phyloP scores from a whole-genome alignment of 148 eudicot genomes.

The Agrostemma githago region DNA sequence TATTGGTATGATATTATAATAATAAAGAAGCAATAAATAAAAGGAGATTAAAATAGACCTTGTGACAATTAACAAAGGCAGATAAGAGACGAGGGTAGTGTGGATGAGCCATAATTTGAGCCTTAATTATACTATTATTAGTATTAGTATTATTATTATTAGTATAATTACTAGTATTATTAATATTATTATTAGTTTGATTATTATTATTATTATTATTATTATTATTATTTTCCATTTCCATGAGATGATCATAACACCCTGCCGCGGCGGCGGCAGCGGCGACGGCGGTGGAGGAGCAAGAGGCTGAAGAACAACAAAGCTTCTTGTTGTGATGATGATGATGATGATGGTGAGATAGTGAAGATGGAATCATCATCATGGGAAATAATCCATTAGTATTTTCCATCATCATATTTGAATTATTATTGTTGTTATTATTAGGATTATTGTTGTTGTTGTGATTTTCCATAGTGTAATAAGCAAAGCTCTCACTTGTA shows the following conservation, averaged over 20 bases:
- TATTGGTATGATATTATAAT: no score
- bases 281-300: constrained; percentile 14
- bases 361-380: constrained; percentile 43
- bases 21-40: background rate
- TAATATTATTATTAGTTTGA: constrained; percentile 1
- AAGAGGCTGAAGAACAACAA: constrained; percentile 21
- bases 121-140: constrained; percentile 35
- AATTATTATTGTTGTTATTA: constrained; percentile 27
- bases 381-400: constrained; percentile 49
- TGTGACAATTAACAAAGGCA: constrained; percentile 76
- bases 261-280: constrained; percentile 16
- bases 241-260: constrained; percentile 28
- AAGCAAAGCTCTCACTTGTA: background rate
- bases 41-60: constrained; percentile 31
- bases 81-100: constrained; percentile 77
- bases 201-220: background rate
- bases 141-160: background rate
- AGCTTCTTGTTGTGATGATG: constrained; percentile 14
- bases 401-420: constrained; percentile 34
- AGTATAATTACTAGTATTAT: background rate
- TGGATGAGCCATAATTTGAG: constrained; percentile 91
- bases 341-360: constrained; percentile 28
- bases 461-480: constrained; percentile 13
- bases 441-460: constrained; percentile 22
- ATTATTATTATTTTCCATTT: constrained; percentile 25